These are phyloP conservation scores for Tolypocladium endophyticum DNA, from an alignment of 2,329 filamentous ascomycete species.

Conservation along the genomic window DNA sequence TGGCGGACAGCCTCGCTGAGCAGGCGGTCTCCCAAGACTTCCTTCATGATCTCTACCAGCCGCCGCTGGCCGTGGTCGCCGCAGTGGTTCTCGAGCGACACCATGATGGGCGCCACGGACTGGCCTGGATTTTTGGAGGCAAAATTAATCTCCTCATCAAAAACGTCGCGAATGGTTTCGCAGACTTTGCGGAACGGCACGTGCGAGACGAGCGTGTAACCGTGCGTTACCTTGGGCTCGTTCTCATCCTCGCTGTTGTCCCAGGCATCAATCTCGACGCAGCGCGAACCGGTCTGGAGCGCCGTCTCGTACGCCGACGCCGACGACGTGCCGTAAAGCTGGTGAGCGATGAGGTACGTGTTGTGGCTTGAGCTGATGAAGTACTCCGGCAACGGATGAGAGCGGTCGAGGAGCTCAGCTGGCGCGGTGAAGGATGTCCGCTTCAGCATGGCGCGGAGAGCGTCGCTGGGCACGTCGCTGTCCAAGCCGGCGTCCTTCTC, in stretches of 20 bases:
- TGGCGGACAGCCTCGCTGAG: constrained; percentile 46
- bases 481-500: constrained; percentile 36
- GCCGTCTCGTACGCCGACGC: constrained; percentile 54
- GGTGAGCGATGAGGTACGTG: constrained; percentile 60
- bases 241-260: constrained; percentile 48
- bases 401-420: constrained; percentile 40
- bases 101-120: constrained; percentile 44
- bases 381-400: constrained; percentile 55
- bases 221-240: constrained; percentile 62
- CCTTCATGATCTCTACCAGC: constrained; percentile 54
- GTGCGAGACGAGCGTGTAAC: constrained; percentile 56
- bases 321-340: constrained; percentile 54
- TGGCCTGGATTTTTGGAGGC: constrained; percentile 23
- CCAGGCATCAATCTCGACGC: constrained; percentile 67
- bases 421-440: constrained; percentile 50
- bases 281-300: constrained; percentile 52
- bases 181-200: constrained; percentile 56
- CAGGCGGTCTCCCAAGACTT: constrained; percentile 50
- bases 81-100: constrained; percentile 62
- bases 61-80: constrained; percentile 45
- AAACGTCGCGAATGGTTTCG: constrained; percentile 51
- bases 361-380: constrained; percentile 67
- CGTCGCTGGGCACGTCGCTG: constrained; percentile 25
- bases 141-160: constrained; percentile 45
- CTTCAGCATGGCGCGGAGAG: constrained; percentile 40